These are phyloP conservation scores for Xylariaceae sp. DNA, from an alignment of 2,329 filamentous ascomycete species.

Conservation along the genomic window DNA sequence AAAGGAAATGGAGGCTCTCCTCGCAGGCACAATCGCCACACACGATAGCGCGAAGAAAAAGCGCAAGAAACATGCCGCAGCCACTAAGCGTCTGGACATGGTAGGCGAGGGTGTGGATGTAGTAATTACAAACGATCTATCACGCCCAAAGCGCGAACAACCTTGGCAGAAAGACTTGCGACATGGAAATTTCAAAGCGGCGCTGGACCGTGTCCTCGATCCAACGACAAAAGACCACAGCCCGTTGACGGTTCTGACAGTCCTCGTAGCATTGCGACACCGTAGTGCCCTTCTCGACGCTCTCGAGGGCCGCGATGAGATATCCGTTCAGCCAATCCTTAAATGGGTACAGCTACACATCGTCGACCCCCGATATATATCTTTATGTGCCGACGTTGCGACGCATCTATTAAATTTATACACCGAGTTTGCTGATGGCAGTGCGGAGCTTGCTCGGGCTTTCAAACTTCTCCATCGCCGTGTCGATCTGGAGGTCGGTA, in stretches of 20 bases:
- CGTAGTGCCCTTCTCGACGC: conserved; percentile 84
- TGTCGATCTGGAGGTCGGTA: conserved; percentile 80
- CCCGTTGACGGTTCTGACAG: conserved; percentile 71
- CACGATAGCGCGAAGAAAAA: conserved; percentile 76
- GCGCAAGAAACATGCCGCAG: conserved; percentile 64
- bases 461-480: conserved; percentile 73
- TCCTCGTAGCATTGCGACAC: conserved; percentile 85
- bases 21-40: conserved; percentile 78
- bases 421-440: conserved; percentile 77
- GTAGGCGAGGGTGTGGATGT: conserved; percentile 87
- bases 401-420: conserved; percentile 88
- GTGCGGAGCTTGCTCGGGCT: conserved; percentile 72
- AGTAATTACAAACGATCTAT: conserved; percentile 76
- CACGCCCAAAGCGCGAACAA: conserved; percentile 57
- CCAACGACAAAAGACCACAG: conserved; percentile 58
- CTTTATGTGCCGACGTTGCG: conserved; percentile 81
- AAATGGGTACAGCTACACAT: conserved; percentile 84
- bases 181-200: conserved; percentile 75
- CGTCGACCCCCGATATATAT: conserved; percentile 80
- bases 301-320: conserved; percentile 80
- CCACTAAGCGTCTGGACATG: conserved; percentile 71
- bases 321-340: conserved; percentile 80
- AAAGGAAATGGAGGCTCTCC: conserved; percentile 83
- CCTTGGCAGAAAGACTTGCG: conserved; percentile 84
- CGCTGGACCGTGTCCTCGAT: conserved; percentile 80